Percentiles rank a stretch among this genome's conserved stretches.
Evolutionary conservation across 2,329 filamentous ascomycete genomes (phyloP).

Genomic region (Nemania sp.): DNA sequence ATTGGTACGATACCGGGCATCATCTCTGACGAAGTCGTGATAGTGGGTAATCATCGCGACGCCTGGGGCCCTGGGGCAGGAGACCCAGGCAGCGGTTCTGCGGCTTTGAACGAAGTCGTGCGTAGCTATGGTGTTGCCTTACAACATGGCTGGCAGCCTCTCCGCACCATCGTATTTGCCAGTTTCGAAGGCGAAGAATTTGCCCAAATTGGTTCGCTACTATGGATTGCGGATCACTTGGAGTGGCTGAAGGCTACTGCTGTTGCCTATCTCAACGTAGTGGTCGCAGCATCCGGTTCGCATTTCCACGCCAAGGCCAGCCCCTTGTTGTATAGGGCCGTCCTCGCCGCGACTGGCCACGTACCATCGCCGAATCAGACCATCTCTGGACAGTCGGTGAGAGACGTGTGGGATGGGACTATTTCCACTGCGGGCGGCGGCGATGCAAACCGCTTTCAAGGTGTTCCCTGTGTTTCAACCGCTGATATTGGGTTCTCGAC

Average conservation of each 20-base stretch:
- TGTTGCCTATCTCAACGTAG: conserved; percentile 10
- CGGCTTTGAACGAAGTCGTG: conserved; percentile 11
- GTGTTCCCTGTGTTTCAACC: conserved; percentile 5
- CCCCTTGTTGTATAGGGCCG: conserved; percentile 1
- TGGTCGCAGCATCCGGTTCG: conserved; percentile 3
- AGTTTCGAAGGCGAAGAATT: conserved; percentile 9
- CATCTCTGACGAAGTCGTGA: conserved; percentile 3
- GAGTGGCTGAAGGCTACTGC: neutral
- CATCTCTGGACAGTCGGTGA: neutral
- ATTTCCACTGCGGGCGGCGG: conserved; percentile 6
- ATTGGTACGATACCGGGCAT: conserved; percentile 6
- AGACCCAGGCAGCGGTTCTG: conserved; percentile 8
- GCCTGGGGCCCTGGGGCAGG: conserved; percentile 11
- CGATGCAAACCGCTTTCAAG: conserved; percentile 9
- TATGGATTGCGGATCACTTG: conserved; percentile 1
- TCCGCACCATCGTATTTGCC: conserved; percentile 7
- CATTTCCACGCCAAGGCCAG: conserved; percentile 11
- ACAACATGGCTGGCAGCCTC: conserved; percentile 2
- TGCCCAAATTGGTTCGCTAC: conserved; percentile 6
- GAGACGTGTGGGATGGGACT: conserved; percentile 7
- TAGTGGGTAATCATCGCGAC: conserved; percentile 8
- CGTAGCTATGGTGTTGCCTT: conserved; percentile 12
- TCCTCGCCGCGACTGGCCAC: neutral
- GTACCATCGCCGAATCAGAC: conserved; percentile 9
- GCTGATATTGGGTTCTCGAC: conserved; percentile 5